A percentile compares a stretch with the other conserved stretches of the same genome.
These are phyloP conservation scores for Exophiala aquamarina DNA, from an alignment of 2,329 filamentous ascomycete species.

Conservation along the genomic window DNA sequence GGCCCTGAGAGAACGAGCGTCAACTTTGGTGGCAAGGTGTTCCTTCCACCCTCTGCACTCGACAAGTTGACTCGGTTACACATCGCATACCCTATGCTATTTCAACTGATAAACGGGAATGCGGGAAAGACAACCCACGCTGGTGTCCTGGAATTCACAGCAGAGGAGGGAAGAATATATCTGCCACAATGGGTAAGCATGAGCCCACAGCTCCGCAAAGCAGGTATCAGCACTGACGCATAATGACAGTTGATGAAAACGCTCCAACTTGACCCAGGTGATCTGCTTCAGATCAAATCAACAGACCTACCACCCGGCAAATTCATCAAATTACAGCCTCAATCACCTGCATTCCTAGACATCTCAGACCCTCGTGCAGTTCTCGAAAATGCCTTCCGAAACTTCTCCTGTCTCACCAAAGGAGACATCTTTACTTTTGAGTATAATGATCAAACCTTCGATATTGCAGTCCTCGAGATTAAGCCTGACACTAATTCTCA, in stretches of 20 bases:
- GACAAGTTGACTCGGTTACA: constrained; percentile 96
- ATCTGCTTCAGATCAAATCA: constrained; percentile 91
- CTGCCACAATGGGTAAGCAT: constrained; percentile 82
- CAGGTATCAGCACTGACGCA: constrained; percentile 11
- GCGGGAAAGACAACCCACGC: constrained; percentile 81
- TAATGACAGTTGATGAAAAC: constrained; percentile 82
- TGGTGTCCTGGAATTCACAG: constrained; percentile 95
- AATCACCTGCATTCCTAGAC: constrained; percentile 89
- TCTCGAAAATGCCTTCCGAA: constrained; percentile 91
- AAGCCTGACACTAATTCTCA: constrained; percentile 82
- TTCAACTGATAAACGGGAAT: constrained; percentile 90
- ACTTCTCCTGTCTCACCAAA: constrained; percentile 90
- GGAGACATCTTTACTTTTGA: constrained; percentile 94
- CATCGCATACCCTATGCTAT: constrained; percentile 95
- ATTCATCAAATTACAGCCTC: constrained; percentile 94
- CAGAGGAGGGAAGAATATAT: constrained; percentile 95
- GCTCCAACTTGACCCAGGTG: constrained; percentile 82
- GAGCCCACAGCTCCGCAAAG: not conserved
- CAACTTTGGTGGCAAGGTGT: constrained; percentile 96
- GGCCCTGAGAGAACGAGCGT: constrained; percentile 84
- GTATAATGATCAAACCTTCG: constrained; percentile 93
- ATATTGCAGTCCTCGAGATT: constrained; percentile 89
- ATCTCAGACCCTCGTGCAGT: constrained; percentile 97
- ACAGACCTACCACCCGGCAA: constrained; percentile 87
- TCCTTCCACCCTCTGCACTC: constrained; percentile 91